A percentile compares a stretch with the other conserved stretches of the same genome.
phyloP scores from a whole-genome alignment of 2,329 filamentous ascomycete species.

The Lithohypha guttulata region DNA sequence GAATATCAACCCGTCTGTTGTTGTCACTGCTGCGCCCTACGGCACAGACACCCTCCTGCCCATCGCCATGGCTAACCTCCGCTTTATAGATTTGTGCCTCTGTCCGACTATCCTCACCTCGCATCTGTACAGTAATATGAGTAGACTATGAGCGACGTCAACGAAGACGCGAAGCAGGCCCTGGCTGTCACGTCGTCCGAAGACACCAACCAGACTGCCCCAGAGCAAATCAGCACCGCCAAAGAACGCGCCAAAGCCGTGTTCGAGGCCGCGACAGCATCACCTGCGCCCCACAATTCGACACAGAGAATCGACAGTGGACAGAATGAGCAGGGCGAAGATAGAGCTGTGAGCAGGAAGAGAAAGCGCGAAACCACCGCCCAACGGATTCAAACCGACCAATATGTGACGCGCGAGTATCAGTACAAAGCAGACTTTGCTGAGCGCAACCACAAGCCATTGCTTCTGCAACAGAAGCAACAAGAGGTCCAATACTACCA shows the following conservation, averaged over 20 bases:
- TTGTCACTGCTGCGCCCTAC: not conserved
- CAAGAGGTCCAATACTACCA: slow-evolving; percentile 62
- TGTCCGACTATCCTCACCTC: too few species aligned
- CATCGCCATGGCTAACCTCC: slow-evolving; percentile 5
- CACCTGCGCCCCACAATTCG: slow-evolving; percentile 24
- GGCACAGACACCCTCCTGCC: not conserved
- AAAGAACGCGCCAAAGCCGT: slow-evolving; percentile 52
- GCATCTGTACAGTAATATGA: too few species aligned
- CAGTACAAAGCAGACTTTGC: slow-evolving; percentile 45
- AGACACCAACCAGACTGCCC: not conserved
- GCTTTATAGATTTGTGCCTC: not conserved
- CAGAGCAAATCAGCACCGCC: slow-evolving; percentile 44
- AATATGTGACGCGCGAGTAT: slow-evolving; percentile 56
- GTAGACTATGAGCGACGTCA: slow-evolving; percentile 1
- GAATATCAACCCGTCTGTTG: not conserved
- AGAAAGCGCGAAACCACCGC: slow-evolving; percentile 38
- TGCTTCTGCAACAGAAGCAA: slow-evolving; percentile 52
- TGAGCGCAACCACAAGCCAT: slow-evolving; percentile 43
- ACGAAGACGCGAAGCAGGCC: not conserved
- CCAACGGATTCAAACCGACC: slow-evolving; percentile 45
- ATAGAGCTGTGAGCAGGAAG: slow-evolving; percentile 26
- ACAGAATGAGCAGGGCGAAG: slow-evolving; percentile 19
- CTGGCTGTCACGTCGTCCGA: not conserved
- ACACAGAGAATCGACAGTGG: slow-evolving; percentile 25
- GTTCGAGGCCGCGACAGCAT: slow-evolving; percentile 41